These are phyloP conservation scores for Spathaspora sp. DNA, from an alignment of 1,139 yeast species.

Conservation along the genomic window DNA sequence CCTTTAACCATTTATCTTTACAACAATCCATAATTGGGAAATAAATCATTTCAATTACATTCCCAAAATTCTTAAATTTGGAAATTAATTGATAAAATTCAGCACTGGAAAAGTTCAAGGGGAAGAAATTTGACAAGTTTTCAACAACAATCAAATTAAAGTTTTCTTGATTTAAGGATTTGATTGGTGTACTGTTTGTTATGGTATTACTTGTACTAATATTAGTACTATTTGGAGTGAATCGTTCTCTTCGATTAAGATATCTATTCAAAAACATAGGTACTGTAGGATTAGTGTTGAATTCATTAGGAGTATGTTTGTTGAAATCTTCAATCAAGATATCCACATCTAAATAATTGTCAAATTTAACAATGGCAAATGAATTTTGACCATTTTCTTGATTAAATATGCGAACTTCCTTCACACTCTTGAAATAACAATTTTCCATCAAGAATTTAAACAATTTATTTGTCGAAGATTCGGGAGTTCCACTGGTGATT, in stretches of 20 bases:
- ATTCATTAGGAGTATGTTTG: constrained; percentile 25
- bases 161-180: constrained; percentile 11
- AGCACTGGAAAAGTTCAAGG: constrained; percentile 16
- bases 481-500: neutral
- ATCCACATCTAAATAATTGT: constrained; percentile 39
- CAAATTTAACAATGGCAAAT: constrained; percentile 38
- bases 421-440: constrained; percentile 27
- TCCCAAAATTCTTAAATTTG: constrained; percentile 38
- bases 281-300: constrained; percentile 27
- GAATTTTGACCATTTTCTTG: constrained; percentile 11
- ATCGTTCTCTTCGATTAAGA: constrained; percentile 28
- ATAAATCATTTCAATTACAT: constrained; percentile 40
- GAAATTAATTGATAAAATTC: constrained; percentile 24
- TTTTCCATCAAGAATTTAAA: constrained; percentile 25
- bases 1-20: constrained; percentile 4
- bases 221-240: constrained; percentile 5
- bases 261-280: constrained; percentile 30
- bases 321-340: constrained; percentile 22
- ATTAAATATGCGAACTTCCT: constrained; percentile 30
- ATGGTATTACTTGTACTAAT: neutral
- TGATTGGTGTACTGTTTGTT: neutral
- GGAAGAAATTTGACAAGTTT: constrained; percentile 37
- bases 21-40: constrained; percentile 32
- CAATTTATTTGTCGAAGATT: constrained; percentile 15
- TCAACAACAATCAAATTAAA: constrained; percentile 43